A percentile compares a stretch with the other conserved stretches of the same genome.
phyloP scores from a whole-genome alignment of 371 early-diverging fungal genomes.

The Rhizomucor miehei region DNA sequence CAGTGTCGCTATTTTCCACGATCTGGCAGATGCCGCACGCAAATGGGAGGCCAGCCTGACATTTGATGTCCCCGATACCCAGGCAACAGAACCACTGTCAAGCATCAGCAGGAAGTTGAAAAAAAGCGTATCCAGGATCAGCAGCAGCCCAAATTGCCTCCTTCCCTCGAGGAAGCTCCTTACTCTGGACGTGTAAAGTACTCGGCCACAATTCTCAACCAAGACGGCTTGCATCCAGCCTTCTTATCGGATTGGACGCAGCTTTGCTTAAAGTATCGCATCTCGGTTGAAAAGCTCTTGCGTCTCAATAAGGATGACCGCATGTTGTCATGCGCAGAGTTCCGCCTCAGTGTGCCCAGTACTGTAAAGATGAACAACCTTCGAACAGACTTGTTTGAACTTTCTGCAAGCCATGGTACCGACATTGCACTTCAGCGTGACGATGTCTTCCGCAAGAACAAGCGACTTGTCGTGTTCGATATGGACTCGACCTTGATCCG shows the following conservation, averaged over 20 bases:
- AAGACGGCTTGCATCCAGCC: constrained; percentile 66
- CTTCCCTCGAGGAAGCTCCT: constrained; percentile 79
- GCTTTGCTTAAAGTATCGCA: constrained; percentile 64
- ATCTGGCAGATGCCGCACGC: constrained; percentile 70
- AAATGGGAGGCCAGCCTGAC: constrained; percentile 80
- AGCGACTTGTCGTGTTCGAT: constrained; percentile 95
- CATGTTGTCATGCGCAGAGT: constrained; percentile 74
- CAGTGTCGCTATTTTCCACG: constrained; percentile 71
- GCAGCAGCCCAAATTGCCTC: constrained; percentile 25
- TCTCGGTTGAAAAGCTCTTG: constrained; percentile 79
- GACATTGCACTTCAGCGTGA: constrained; percentile 88
- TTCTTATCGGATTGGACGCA: constrained; percentile 77
- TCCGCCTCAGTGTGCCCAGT: constrained; percentile 72
- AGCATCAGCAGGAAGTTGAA: constrained; percentile 17
- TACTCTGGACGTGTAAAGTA: constrained; percentile 77
- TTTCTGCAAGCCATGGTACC: constrained; percentile 66
- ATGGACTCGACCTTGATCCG: constrained; percentile 98
- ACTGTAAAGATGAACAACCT: constrained; percentile 58
- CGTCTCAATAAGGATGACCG: constrained; percentile 60
- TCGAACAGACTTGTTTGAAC: constrained; percentile 65
- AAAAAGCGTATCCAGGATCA: constrained; percentile 33
- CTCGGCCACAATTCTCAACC: constrained; percentile 80
- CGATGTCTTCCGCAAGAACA: constrained; percentile 85
- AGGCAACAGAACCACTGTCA: constrained; percentile 51
- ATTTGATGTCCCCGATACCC: constrained; percentile 76